Base-by-base conservation (phyloP, 768 basidiomycete genomes). In the Macrocybe gigantea region DNA sequence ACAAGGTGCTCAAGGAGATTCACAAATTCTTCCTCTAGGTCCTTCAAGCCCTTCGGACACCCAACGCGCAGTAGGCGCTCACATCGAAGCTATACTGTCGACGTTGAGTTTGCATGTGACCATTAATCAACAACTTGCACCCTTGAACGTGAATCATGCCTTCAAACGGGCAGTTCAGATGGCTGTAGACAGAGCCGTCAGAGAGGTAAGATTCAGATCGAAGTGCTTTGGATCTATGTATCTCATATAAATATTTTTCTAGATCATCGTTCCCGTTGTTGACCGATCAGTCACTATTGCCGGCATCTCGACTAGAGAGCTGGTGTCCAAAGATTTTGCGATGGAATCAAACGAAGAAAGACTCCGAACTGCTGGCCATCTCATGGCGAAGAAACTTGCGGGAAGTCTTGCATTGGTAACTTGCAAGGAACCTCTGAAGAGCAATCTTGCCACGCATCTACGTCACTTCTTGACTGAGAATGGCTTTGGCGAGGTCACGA, bases 231-330 rank as follows among this genome's bases (percentile, higher is more conserved):
- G 10, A 15, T 40, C 44, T 44, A 22, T 45, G 52, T 22, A 40
- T 35, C 51, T 45, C 43, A 33, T 33, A 8, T 29, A 35, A 51
- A 38, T 40, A 33, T 47, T 30, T 33, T 41, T 33, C 1, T 53
- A 93, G 85, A 97, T 98, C 50, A 94, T 99, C 56, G 73, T 94
- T 12, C 96, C 96, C 5, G 95, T 99, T 44, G 94, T 99, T 15
- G 96, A 99, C 58, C 82, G 96, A 45, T 97, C 94, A 14, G 96
- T 97, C 15, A 98, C 96, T 1, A 98, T 99, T 54, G 95, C 95
- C 8, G 93, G 93, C 22, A 98, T 98, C 54, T 98, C 96, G 10
- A 95, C 95, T 12, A 78, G 93, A 35, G 96, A 99, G 61, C 74
- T 99, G 7, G 91, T 96, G 13, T 79, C 85, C 40, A 98, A 98